A percentile compares a stretch with the other conserved stretches of the same genome.
phyloP scores from a whole-genome alignment of 164 flowering plant species.

The Berberis vulgaris region DNA sequence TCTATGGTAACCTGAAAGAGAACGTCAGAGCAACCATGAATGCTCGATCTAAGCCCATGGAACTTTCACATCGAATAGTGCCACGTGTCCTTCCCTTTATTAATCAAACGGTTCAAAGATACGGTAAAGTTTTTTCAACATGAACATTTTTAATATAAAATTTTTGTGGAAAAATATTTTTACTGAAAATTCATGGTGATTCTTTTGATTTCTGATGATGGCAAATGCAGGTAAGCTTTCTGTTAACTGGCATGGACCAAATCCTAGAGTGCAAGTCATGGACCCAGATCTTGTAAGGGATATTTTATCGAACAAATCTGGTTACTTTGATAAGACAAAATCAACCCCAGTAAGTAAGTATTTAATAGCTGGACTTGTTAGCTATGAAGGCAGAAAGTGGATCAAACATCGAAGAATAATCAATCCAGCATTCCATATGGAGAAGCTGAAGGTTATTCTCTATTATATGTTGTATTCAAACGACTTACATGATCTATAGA shows the following conservation, averaged over 20 bases:
- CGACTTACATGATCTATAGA: neutral
- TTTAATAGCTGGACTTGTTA: slow-evolving; percentile 9
- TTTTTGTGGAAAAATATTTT: neutral
- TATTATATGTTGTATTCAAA: too few species aligned
- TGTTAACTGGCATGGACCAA: slow-evolving; percentile 7
- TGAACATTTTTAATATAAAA: neutral
- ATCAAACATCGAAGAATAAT: slow-evolving; percentile 19
- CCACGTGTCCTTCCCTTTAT: slow-evolving; percentile 14
- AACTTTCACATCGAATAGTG: slow-evolving; percentile 14
- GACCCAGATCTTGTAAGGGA: slow-evolving; percentile 10
- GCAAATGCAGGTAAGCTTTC: slow-evolving; percentile 9
- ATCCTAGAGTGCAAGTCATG: slow-evolving; percentile 3
- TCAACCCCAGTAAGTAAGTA: slow-evolving; percentile 1
- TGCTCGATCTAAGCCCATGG: slow-evolving; percentile 21
- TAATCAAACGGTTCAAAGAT: slow-evolving; percentile 1
- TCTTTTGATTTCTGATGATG: neutral
- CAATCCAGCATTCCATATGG: slow-evolving; percentile 23
- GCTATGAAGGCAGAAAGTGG: slow-evolving; percentile 19
- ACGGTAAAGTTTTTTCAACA: slow-evolving; percentile 4
- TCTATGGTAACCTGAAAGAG: slow-evolving; percentile 26
- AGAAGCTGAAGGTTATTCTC: slow-evolving; percentile 20
- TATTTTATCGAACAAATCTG: slow-evolving; percentile 5
- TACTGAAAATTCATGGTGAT: neutral
- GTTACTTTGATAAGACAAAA: neutral
- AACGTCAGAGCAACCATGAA: neutral